Evolutionary conservation across 768 basidiomycete species (phyloP).

Genomic region (Phallus indusiatus): DNA sequence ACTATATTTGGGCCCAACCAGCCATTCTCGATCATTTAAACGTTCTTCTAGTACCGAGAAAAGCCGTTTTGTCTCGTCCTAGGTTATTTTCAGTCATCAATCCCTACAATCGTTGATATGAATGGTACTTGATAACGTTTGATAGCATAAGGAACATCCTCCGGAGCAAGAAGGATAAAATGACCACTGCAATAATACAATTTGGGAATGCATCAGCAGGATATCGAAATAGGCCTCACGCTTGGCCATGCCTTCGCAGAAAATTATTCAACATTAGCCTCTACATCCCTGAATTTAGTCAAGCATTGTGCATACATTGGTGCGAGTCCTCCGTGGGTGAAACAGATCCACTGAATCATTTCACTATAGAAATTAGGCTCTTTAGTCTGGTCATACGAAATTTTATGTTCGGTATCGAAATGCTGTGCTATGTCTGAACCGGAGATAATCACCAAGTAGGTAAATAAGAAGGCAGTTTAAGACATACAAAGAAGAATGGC

Average conservation of each 20-base stretch:
- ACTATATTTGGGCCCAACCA: conserved; percentile 45
- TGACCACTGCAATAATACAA: conserved; percentile 30
- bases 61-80: conserved; percentile 63
- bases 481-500: conserved; percentile 26
- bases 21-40: conserved; percentile 61
- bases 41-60: conserved; percentile 78
- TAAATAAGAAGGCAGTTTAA: not conserved
- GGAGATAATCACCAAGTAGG: not conserved
- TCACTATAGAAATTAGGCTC: conserved; percentile 21
- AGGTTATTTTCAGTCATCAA: not conserved
- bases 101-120: not conserved
- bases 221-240: not conserved
- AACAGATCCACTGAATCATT: conserved; percentile 30
- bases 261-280: not conserved
- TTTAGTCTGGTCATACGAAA: conserved; percentile 19
- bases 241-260: not conserved
- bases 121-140: conserved; percentile 28
- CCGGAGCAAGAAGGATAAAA: conserved; percentile 55
- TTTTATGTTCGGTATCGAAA: conserved; percentile 30
- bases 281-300: not conserved
- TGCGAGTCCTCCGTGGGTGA: conserved; percentile 10
- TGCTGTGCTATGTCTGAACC: conserved; percentile 15
- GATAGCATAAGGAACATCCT: conserved; percentile 37
- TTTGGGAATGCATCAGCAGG: not conserved
- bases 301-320: not conserved